Evolutionary conservation across 129 eudicot genomes (phyloP), one percentile per base, ranked within the genome.

Genomic region (Silybum marianum): DNA sequence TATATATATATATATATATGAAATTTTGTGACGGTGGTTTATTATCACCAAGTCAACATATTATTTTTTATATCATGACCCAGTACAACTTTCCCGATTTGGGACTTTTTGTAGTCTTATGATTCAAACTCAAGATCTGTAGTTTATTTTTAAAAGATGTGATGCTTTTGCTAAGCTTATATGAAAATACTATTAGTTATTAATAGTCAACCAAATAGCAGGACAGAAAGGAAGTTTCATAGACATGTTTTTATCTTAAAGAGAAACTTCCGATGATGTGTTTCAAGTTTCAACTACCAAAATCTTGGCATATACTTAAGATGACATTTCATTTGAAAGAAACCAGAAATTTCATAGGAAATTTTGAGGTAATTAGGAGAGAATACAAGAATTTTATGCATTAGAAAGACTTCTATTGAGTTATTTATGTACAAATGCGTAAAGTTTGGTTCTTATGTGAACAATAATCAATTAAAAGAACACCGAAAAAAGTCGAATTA

Each of bases 261-360:
- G 21, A 18, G 34, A 38, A 38, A 13, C 38, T 77, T 77, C 60
- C 21, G 25, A 68, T 78, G 28, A 78, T 25, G 40, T 38, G 19
- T 8, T 51, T 6, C 32, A 71, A 79, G 19, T 8, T 51, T 6
- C 32, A 71, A 79, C 83, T 21, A 71, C 83, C 60, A 68, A 70
- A 51, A 70, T 48, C 34, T 70, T 70, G 38, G 34, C 72, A 72
- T 60, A 36, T 60, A 62, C 23, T 44, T 44, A 68, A 5, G 36
- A 21, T 40, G 21, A 12, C 72, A 38, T 80, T 72, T 38, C 32
- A 54, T 19, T 58, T 72, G 39, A 34, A 18, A 60, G 40, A 19
- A 62, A 60, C 48, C 34, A 4, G 67, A 48, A 12, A 19, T 71
- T 79, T 22, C 48, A 79, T 60, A 54, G 11, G 75, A 46, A 78